Evolutionary conservation across 2,329 filamentous ascomycete species (phyloP), one percentile per base, ranked within the genome.

Genomic region (Paecilomyces sp.): DNA sequence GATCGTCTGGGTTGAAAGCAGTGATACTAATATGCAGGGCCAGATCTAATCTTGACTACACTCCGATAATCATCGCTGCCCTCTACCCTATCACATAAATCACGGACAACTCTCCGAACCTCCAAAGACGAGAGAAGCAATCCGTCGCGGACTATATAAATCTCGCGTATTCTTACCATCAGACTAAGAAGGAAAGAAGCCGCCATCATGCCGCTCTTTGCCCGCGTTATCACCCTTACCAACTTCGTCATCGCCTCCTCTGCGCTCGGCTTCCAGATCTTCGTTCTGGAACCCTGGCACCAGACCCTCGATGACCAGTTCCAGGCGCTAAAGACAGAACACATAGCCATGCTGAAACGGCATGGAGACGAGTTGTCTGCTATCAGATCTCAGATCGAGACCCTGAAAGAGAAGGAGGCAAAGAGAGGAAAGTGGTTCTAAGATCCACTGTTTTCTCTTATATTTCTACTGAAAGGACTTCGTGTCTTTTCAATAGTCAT

Each of bases 221-320:
- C 80, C 0, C 80, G 80, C 61, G 71, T 76, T 22, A 78, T 88
- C 63, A 86, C 85, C 11, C 65, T 87, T 62, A 86, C 84, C 62
- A 88, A 89, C 76, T 89, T 89, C 68, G 68, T 82, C 63, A 84
- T 89, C 61, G 87, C 85, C 57, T 81, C 80, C 31, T 87, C 85
- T 3, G 87, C 87, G 0, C 78, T 89, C 34, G 78, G 77, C 36
- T 89, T 89, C 71, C 86, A 89, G 73, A 84, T 88, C 56, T 86
- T 85, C 65, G 87, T 89, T 47, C 77, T 89, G 11, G 89, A 89
- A 71, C 87, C 87, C 1, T 89, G 86, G 86, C 86, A 89, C 72
- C 81, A 87, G 66, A 78, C 87, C 68, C 76, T 89, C 6, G 84
- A 88, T 63, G 79, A 82, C 22, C 82, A 84, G 61, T 88, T 89